Base-by-base conservation (phyloP, 2,329 filamentous ascomycete genomes). In the Pseudogymnoascus sp. region DNA sequence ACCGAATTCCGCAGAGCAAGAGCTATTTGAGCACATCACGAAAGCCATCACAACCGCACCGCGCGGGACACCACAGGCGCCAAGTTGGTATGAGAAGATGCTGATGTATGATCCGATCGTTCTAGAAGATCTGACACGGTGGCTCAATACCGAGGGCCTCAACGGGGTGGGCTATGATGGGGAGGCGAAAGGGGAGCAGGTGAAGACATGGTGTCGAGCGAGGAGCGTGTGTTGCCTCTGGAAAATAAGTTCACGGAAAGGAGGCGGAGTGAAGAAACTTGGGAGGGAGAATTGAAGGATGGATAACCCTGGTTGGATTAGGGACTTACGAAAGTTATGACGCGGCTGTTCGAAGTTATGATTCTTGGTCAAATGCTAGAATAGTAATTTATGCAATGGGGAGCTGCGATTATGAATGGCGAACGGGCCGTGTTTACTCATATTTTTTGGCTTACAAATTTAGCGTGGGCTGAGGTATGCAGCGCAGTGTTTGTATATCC, bases 31-130 rank as follows among this genome's bases (percentile, higher is more conserved):
- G 26, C 74, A 79, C 67, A 86, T 88, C 61, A 83, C 81, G 0
- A 76, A 77, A 40, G 85, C 84, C 0, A 76, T 88, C 8, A 81
- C 71, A 7, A 76, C 77, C 0, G 78, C 80, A 3, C 79, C 84
- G 2, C 78, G 78, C 11, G 79, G 82, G 0, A 77, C 69, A 3
- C 75, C 80, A 0, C 67, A 67, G 5, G 73, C 80, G 2, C 85
- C 85, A 12, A 91, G 85, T 1, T 97, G 93, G 90, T 82, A 96
- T 69, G 91, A 97, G 75, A 96, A 92, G 76, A 97, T 99, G 57
- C 79, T 97, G 5, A 84, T 97, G 73, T 97, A 96, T 73, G 93
- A 97, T 70, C 91, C 93, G 0, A 88, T 99, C 47, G 81, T 95
- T 1, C 76, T 97, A 0, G 93, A 97, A 75, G 92, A 97, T 68